Evolutionary conservation across 805 yeast species (phyloP).

Genomic region (Pichia kluyveri): DNA sequence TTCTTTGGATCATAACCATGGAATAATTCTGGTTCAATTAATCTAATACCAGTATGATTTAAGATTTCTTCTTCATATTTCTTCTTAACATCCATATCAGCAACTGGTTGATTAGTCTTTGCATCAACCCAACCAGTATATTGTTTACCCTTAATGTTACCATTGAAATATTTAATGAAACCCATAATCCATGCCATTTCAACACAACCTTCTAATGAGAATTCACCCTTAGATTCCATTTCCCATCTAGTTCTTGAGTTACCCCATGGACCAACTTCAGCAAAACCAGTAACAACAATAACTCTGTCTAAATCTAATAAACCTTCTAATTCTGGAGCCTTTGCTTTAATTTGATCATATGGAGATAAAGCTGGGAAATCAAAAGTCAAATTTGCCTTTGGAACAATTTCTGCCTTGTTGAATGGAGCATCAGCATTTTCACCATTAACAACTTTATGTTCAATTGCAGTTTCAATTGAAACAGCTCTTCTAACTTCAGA

Average conservation of each 20-base stretch:
- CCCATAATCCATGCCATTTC: constrained; percentile 99
- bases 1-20: constrained; percentile 89
- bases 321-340: constrained; percentile 75
- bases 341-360: constrained; percentile 59
- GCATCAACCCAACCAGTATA: constrained; percentile 98
- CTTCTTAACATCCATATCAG: constrained; percentile 85
- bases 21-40: constrained; percentile 92
- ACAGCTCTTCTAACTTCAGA: constrained; percentile 94
- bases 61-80: constrained; percentile 85
- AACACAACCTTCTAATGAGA: constrained; percentile 93
- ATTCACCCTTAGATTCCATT: constrained; percentile 93
- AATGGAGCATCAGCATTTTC: constrained; percentile 81
- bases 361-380: constrained; percentile 85
- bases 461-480: constrained; percentile 85
- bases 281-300: constrained; percentile 93
- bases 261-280: constrained; percentile 99
- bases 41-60: constrained; percentile 93
- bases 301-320: constrained; percentile 86
- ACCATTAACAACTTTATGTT: constrained; percentile 79
- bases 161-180: constrained; percentile 88
- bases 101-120: constrained; percentile 86
- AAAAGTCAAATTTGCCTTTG: constrained; percentile 91
- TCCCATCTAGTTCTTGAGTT: constrained; percentile 99
- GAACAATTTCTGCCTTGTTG: constrained; percentile 68
- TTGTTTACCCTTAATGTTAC: constrained; percentile 79